Evolutionary conservation across 106 monocot species (phyloP).

Genomic region (Agapanthus africanus): DNA sequence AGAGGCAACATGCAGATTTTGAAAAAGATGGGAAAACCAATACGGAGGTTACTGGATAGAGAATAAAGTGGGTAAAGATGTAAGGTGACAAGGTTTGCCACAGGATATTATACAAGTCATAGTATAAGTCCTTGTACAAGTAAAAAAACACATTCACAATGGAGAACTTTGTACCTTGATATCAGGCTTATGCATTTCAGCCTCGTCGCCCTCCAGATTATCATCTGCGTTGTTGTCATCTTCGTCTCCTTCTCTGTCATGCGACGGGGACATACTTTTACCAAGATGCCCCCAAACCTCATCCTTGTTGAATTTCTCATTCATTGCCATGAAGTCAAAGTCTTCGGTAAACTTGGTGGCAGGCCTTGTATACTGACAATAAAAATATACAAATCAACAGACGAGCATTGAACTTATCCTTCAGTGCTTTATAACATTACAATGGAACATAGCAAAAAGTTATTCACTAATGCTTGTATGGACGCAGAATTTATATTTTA

Average conservation of each 20-base stretch:
- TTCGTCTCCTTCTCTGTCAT: conserved; percentile 13
- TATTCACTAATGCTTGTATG: too few species aligned
- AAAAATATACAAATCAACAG: not conserved
- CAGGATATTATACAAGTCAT: not conserved
- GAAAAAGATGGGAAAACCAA: too few species aligned
- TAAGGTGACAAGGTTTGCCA: not conserved
- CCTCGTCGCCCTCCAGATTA: conserved; percentile 8
- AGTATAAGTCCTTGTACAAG: not conserved
- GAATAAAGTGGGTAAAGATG: too few species aligned
- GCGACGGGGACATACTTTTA: conserved; percentile 7
- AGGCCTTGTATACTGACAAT: conserved; percentile 14
- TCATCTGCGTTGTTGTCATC: conserved; percentile 15
- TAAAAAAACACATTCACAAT: not conserved
- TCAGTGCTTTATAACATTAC: not conserved
- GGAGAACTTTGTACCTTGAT: conserved; percentile 3
- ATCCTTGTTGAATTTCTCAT: conserved; percentile 58
- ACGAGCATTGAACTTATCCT: not conserved
- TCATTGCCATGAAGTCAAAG: conserved; percentile 50
- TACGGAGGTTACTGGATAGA: too few species aligned
- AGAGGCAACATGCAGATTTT: too few species aligned
- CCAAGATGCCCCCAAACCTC: conserved; percentile 50
- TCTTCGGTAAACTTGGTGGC: conserved; percentile 30
- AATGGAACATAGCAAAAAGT: not conserved
- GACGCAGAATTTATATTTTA: not conserved
- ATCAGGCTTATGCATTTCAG: conserved; percentile 4